Evolutionary conservation across 2,329 filamentous ascomycete species (phyloP).

Genomic region (Pyricularia pennisetigena): DNA sequence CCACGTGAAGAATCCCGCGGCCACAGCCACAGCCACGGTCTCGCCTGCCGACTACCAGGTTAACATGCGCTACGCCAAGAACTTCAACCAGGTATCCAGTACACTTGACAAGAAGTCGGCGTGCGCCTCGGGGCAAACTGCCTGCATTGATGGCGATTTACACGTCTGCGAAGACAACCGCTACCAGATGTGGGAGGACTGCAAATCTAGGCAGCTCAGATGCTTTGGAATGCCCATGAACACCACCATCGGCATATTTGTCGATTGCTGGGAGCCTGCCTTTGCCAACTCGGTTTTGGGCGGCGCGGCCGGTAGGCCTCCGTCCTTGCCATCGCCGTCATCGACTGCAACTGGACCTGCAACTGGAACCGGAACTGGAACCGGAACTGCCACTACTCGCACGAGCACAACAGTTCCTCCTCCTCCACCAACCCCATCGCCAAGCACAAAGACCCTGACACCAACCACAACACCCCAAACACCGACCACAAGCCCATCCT

Average conservation of each 20-base stretch:
- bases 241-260: slow-evolving; percentile 32
- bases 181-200: not conserved
- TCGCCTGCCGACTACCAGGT: slow-evolving; percentile 28
- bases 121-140: slow-evolving; percentile 35
- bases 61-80: slow-evolving; percentile 33
- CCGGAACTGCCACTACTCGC: not conserved
- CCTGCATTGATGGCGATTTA: slow-evolving; percentile 40
- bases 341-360: not conserved
- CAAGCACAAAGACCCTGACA: not conserved
- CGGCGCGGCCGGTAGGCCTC: not conserved
- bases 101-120: slow-evolving; percentile 32
- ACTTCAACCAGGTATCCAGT: slow-evolving; percentile 37
- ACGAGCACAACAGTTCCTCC: not conserved
- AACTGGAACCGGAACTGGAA: not conserved
- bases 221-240: slow-evolving; percentile 48
- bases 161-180: slow-evolving; percentile 33
- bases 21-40: slow-evolving; percentile 25
- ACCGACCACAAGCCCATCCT: not conserved
- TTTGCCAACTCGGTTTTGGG: slow-evolving; percentile 34
- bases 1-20: slow-evolving; percentile 12
- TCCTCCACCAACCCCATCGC: not conserved
- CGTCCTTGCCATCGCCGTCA: not conserved
- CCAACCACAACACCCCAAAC: not conserved
- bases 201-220: slow-evolving; percentile 23
- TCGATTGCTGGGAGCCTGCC: slow-evolving; percentile 34